These are phyloP conservation scores for Nemophila menziesii DNA, from an alignment of 257 asterid genomes.

Conservation along the genomic window DNA sequence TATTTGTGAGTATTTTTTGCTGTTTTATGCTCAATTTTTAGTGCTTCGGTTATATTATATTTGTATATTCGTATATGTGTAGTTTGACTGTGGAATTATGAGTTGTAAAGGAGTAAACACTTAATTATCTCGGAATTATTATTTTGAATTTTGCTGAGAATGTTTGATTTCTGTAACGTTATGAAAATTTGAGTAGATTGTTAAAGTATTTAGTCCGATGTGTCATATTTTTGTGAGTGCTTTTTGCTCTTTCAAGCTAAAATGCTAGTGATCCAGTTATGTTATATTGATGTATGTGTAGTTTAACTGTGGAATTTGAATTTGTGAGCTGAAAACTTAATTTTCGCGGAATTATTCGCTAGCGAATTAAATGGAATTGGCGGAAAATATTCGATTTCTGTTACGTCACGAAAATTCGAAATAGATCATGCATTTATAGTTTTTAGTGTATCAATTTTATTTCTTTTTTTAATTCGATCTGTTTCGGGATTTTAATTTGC, in stretches of 20 bases:
- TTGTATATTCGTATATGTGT: neutral
- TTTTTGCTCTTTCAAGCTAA: no score
- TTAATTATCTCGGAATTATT: no score
- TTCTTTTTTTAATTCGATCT: slow-evolving; percentile 13
- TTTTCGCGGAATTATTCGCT: neutral
- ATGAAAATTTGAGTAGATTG: no score
- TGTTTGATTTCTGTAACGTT: no score
- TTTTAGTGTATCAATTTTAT: neutral
- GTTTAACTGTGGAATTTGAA: no score
- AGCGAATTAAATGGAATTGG: neutral
- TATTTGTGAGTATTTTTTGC: slow-evolving; percentile 61
- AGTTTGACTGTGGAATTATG: neutral
- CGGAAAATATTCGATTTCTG: neutral
- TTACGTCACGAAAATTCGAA: neutral
- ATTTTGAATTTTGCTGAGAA: no score
- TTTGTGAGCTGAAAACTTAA: neutral
- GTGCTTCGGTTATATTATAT: neutral
- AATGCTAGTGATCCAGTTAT: no score
- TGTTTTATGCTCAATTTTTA: slow-evolving; percentile 2
- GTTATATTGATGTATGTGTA: no score
- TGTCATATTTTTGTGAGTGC: no score
- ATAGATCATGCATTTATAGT: neutral
- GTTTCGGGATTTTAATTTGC: slow-evolving; percentile 18
- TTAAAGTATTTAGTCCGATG: no score
- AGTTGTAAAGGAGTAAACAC: no score